Evolutionary conservation across 257 asterid species (phyloP), one percentile per base, ranked within the genome.

Genomic region (Solanum gracilifrons): DNA sequence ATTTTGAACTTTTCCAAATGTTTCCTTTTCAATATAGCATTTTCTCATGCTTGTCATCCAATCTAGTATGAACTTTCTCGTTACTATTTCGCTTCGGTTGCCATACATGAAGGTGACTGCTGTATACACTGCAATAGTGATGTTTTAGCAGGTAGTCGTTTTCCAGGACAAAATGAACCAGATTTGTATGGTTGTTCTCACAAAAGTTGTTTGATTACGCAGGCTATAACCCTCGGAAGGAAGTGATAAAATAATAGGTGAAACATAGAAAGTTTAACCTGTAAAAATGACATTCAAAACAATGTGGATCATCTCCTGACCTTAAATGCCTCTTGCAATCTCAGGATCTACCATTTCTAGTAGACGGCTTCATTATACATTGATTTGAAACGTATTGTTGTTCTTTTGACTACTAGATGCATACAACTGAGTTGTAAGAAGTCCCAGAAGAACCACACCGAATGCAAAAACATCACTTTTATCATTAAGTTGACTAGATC

Each of bases 381-480:
- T 46, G 87, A 20, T 33, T 71, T 79, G 51, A 92, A 92, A 23
- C 89, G 69, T 25, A 83, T 16, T 29, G 87, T 92, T 83, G 90
- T 86, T 48, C 91, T 89, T 51, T 62, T 32, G 31, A 36, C 32
- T 72, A 11, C 72, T 86, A 15, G 41, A 69, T 36, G 71, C 87
- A 37, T 35, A 90, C 37, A 4, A 88, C 91, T 87, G 89, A n/a
- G 92, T 92, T 3, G 92, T 90, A 5, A 89, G 37, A 16, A 92
- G 74, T 35, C 90, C 94, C 0, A 89, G 91, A 23, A 92, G 89
- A 71, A 92, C 90, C 1, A 92, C 92, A 6, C 91, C 90, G 13
- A 89, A 90, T 13, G 39, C 87, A 58, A 90, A 90, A 51, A 92
- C 90, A 37, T 92, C 94, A 5, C 91, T 89, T 86, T 76, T 90